phyloP scores from a whole-genome alignment of 1,139 yeast genomes.

The Kurtzmaniella quercitrusa region DNA sequence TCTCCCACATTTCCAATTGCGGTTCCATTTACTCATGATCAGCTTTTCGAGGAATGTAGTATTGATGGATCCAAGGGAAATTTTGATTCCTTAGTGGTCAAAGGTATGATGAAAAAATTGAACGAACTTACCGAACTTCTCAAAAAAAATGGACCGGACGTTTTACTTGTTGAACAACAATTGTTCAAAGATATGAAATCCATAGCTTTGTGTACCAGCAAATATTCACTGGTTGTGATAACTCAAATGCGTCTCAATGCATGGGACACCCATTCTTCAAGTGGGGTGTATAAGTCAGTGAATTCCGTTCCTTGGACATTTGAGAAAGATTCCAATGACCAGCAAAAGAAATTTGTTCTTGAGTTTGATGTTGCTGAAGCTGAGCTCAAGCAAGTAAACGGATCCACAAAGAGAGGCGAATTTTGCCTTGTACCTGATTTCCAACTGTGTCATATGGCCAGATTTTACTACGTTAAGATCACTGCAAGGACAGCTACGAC shows the following conservation, averaged over 20 bases:
- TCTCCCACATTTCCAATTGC: slow-evolving; percentile 37
- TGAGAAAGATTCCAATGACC: slow-evolving; percentile 1
- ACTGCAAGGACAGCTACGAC: slow-evolving; percentile 29
- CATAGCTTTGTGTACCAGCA: slow-evolving; percentile 32
- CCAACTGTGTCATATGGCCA: slow-evolving; percentile 52
- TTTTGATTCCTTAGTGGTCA: slow-evolving; percentile 30
- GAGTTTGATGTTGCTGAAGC: slow-evolving; percentile 18
- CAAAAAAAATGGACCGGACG: slow-evolving; percentile 32
- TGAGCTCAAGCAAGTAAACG: slow-evolving; percentile 22
- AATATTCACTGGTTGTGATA: slow-evolving; percentile 16
- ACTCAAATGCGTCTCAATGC: not conserved
- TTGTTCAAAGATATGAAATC: slow-evolving; percentile 35
- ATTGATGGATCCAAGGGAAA: slow-evolving; percentile 21
- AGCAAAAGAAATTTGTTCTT: slow-evolving; percentile 1
- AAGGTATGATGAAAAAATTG: slow-evolving; percentile 27
- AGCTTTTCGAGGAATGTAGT: slow-evolving; percentile 30
- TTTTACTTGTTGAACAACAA: slow-evolving; percentile 32
- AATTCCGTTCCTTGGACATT: slow-evolving; percentile 5
- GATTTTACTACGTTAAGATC: slow-evolving; percentile 44
- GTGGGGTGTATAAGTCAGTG: slow-evolving; percentile 1
- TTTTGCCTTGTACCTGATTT: slow-evolving; percentile 49
- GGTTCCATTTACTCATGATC: slow-evolving; percentile 38
- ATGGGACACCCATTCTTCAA: not conserved
- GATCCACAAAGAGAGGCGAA: slow-evolving; percentile 4
- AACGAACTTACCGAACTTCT: slow-evolving; percentile 28